A percentile compares a stretch with the other conserved stretches of the same genome.
These are phyloP conservation scores for Aspergillus cavernicola DNA, from an alignment of 495 filamentous ascomycete genomes.

Conservation along the genomic window DNA sequence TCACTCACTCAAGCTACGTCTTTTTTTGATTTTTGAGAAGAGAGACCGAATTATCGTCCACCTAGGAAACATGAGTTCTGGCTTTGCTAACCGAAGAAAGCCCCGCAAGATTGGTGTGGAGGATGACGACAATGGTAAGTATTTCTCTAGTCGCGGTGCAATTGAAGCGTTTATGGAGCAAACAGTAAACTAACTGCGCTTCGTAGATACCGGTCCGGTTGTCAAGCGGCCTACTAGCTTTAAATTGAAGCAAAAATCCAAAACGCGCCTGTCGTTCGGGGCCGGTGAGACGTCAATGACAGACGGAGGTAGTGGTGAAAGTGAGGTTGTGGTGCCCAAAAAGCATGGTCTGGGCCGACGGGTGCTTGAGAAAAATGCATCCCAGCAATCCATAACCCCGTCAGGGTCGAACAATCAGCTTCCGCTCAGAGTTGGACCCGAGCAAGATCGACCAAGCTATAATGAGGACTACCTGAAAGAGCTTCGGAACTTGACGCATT, in stretches of 20 bases:
- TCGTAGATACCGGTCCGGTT: conserved; percentile 29
- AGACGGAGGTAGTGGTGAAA: conserved; percentile 51
- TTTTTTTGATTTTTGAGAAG: too few species aligned
- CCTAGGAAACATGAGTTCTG: conserved; percentile 52
- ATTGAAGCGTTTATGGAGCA: neutral
- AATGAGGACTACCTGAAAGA: conserved; percentile 83
- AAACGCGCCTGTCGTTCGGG: conserved; percentile 72
- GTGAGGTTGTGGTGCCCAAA: conserved; percentile 63
- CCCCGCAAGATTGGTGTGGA: conserved; percentile 68
- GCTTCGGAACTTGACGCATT: conserved; percentile 76
- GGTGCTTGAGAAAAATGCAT: conserved; percentile 67
- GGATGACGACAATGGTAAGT: conserved; percentile 57
- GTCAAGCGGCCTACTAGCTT: conserved; percentile 38
- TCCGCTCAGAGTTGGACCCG: conserved; percentile 53
- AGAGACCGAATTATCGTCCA: neutral
- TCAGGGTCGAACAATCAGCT: conserved; percentile 41
- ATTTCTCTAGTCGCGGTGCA: neutral
- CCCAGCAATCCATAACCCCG: conserved; percentile 47
- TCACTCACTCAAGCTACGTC: neutral
- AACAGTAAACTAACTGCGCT: conserved; percentile 3
- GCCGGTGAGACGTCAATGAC: conserved; percentile 54
- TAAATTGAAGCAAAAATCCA: conserved; percentile 63
- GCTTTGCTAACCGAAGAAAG: conserved; percentile 66
- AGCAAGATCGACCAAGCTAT: conserved; percentile 77
- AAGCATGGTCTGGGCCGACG: conserved; percentile 65